Evolutionary conservation across 805 yeast species (phyloP), one percentile per base, ranked within the genome.

Genomic region (Yamadazyma kitorensis): DNA sequence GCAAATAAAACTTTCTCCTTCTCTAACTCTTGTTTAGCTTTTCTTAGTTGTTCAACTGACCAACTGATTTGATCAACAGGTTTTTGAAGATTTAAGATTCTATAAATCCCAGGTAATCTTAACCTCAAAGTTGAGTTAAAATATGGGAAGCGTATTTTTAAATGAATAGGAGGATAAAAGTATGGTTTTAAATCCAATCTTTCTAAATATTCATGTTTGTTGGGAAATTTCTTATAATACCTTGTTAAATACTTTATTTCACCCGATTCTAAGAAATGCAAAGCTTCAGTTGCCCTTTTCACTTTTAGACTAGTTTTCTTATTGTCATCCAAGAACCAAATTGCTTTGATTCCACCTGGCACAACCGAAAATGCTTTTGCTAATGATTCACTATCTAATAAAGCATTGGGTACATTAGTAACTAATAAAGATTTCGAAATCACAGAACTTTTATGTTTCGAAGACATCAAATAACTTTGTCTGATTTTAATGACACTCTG

Each of bases 311-410:
- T 38, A 9, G 48, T 52, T 17, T 37, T 33, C 12, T 36, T 36
- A 30, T 51, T 57, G 30, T 62, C 64, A 37, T 61, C 53, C 0
- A 81, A 68, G 36, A 78, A 74, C 86, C 88, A 81, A 0, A 84
- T 57, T 16, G 65, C 64, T 9, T 66, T 62, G 2, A 83, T 68
- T 1, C 76, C 74, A 0, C 80, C 80, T 0, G 82, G 78, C 4
- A 79, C 57, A 1, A 62, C 51, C 2, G 55, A 45, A 33, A 74
- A 68, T 1, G 60, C 31, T 1, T 48, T 30, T 8, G 35, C 41
- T 7, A 74, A 44, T 0, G 45, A 39, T 2, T 54, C 56, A 2
- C 30, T 24, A 9, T 60, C 51, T 27, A 56, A 47, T 16, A 62
- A 40, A 4, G 52, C 34, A 1, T 38, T 24, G 0, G 82, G 80